Base-by-base conservation (phyloP, 352 stramenopile genomes). In the Phytophthora hibernalis region DNA sequence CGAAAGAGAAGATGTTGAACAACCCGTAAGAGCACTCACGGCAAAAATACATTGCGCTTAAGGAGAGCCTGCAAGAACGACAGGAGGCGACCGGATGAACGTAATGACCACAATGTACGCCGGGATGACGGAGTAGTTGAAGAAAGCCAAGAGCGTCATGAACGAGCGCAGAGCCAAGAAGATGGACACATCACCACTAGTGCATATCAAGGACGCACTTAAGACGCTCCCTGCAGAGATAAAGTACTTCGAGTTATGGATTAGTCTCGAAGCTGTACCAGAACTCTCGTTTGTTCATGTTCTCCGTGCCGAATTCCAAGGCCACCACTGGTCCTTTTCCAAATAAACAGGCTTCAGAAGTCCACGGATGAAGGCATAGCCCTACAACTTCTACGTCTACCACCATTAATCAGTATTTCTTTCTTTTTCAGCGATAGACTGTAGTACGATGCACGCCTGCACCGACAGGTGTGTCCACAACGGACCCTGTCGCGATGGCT, bases 121-220 rank as follows among this genome's bases (percentile, higher is more conserved):
- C 16, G 69, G 80, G 43, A 83, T 91, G 35, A 83, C 80, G 2
- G 87, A 95, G 68, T 83, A 92, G 54, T 54, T 95, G 26, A 83
- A 85, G 22, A 79, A 91, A 49, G 87, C 80, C 43, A 95, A 94
- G 69, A 74, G 59, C 33, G 71, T 89, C 33, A 92, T 93, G 82
- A 85, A 94, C 70, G 82, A 87, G 30, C 85, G 85, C 11, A 84
- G 85, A 20, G 87, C 77, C 68, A 95, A 92, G 68, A 93, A 94
- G 87, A 95, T 83, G 9, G 84, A 95, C 67, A 95, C 87, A 49
- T 87, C 83, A 42, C 87, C 87, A 30, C 83, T 94, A 6, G 87
- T 93, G 54, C 76, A 90, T 47, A 94, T 95, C 78, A 95, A 95
- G 61, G 80, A 89, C 37, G 84, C 85, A 40, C 82, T 95, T 48